These are phyloP conservation scores for Fusarium nematophilum DNA, from an alignment of 2,329 filamentous ascomycete species.

Conservation along the genomic window DNA sequence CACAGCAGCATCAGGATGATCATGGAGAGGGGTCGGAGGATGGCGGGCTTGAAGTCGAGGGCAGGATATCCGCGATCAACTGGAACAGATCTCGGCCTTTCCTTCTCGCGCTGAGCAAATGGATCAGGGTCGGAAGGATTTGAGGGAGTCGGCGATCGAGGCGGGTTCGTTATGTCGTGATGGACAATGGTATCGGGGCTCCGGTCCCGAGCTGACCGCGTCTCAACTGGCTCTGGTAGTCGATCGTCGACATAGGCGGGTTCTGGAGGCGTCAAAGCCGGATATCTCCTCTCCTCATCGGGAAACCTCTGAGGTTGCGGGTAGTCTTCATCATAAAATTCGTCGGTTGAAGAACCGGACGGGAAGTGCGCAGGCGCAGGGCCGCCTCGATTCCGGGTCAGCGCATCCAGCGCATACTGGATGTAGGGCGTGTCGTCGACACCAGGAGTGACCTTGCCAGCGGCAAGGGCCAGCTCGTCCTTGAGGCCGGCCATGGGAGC, in stretches of 20 bases:
- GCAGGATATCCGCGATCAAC: slow-evolving; percentile 55
- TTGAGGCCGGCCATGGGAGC: slow-evolving; percentile 57
- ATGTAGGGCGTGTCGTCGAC: slow-evolving; percentile 90
- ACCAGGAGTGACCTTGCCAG: slow-evolving; percentile 74
- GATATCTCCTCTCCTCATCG: slow-evolving; percentile 33
- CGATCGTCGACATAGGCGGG: slow-evolving; percentile 45
- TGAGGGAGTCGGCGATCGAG: slow-evolving; percentile 28
- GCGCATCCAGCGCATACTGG: slow-evolving; percentile 87
- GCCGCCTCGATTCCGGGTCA: slow-evolving; percentile 79
- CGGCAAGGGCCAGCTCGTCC: slow-evolving; percentile 63
- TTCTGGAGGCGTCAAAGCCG: slow-evolving; percentile 37
- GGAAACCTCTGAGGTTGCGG: slow-evolving; percentile 34
- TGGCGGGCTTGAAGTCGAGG: slow-evolving; percentile 77
- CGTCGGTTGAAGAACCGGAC: slow-evolving; percentile 51
- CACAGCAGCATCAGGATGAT: slow-evolving; percentile 69
- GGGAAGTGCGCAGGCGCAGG: slow-evolving; percentile 64
- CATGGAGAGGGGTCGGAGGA: slow-evolving; percentile 76
- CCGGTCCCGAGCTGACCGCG: slow-evolving; percentile 24
- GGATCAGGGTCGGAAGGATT: slow-evolving; percentile 24
- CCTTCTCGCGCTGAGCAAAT: slow-evolving; percentile 40
- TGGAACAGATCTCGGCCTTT: slow-evolving; percentile 52
- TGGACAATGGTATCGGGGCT: slow-evolving; percentile 36
- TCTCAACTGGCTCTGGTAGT: slow-evolving; percentile 38
- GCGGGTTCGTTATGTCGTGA: slow-evolving; percentile 21
- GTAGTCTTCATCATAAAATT: slow-evolving; percentile 48